Conservation (phyloP, 2,329 filamentous ascomycete genomes). For the Fulvia fulva region DNA sequence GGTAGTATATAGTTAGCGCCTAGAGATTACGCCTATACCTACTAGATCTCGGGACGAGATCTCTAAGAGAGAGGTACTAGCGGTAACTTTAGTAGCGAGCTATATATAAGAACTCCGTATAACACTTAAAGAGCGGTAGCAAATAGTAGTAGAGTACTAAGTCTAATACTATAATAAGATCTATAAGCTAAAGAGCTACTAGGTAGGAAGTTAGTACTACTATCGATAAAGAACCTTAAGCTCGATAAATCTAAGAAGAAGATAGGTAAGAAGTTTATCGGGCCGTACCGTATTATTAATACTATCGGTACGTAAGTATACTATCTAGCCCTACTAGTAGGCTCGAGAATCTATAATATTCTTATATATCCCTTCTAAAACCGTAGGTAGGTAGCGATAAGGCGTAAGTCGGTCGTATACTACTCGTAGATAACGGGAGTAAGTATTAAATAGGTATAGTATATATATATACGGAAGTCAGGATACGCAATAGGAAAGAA, state of each 20-base stretch:
- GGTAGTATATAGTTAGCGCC: no score
- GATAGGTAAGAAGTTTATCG: slow-evolving; percentile 1
- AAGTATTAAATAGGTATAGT: background rate
- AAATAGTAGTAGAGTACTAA: slow-evolving; percentile 2
- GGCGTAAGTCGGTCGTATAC: background rate
- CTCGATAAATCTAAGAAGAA: slow-evolving; percentile 1
- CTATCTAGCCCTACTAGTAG: background rate
- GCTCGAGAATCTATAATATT: background rate
- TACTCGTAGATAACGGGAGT: background rate
- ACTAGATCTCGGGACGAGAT: slow-evolving; percentile 5
- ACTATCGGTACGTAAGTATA: background rate
- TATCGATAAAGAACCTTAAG: slow-evolving; percentile 4
- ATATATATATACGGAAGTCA: no score
- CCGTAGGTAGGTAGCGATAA: background rate
- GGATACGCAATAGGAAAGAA: no score
- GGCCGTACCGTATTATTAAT: slow-evolving; percentile 1
- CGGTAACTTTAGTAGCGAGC: background rate
- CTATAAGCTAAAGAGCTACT: slow-evolving; percentile 1
- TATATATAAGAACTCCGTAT: background rate
- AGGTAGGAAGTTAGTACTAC: slow-evolving; percentile 4
- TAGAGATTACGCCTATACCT: no score
- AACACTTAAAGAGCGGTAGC: no score
- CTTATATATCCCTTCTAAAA: background rate
- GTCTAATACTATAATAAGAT: slow-evolving; percentile 2
- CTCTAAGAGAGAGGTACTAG: slow-evolving; percentile 3